Conservation (phyloP, 192 early-diverging fungal species). For the Entophlyctis luteolus region DNA sequence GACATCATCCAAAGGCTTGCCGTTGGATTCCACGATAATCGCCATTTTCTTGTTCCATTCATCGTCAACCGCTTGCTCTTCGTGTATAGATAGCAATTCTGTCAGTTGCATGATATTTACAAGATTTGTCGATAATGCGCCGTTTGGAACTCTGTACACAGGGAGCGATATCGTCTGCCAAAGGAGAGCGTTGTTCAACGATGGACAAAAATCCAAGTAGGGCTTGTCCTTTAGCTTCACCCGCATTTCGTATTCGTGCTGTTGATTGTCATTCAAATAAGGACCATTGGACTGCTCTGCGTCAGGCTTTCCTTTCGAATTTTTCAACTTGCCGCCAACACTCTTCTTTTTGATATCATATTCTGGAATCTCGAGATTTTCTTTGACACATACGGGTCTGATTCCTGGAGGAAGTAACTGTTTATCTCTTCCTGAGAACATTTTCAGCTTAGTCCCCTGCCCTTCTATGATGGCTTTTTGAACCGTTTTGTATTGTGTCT, state of each 20-base stretch:
- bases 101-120: conserved; percentile 35
- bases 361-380: conserved; percentile 47
- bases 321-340: conserved; percentile 23
- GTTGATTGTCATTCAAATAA: conserved; percentile 8
- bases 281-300: conserved; percentile 16
- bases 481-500: conserved; percentile 58
- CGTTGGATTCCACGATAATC: no score
- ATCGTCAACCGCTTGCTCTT: conserved; percentile 8
- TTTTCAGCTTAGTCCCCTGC: conserved; percentile 42
- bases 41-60: no score
- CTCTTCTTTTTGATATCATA: conserved; percentile 30
- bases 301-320: background rate
- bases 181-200: background rate
- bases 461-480: conserved; percentile 59
- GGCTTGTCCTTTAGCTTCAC: no score
- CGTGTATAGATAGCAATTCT: conserved; percentile 25
- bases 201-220: no score
- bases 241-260: conserved; percentile 25
- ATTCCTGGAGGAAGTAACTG: conserved; percentile 47
- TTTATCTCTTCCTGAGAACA: conserved; percentile 43
- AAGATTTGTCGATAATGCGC: conserved; percentile 14
- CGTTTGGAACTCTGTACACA: conserved; percentile 12
- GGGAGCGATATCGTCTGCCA: conserved; percentile 36
- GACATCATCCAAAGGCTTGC: no score
- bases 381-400: conserved; percentile 45